Evolutionary conservation across 305 asterid genomes (phyloP), one percentile per base, ranked within the genome.

Genomic region (Solanum hybrid): DNA sequence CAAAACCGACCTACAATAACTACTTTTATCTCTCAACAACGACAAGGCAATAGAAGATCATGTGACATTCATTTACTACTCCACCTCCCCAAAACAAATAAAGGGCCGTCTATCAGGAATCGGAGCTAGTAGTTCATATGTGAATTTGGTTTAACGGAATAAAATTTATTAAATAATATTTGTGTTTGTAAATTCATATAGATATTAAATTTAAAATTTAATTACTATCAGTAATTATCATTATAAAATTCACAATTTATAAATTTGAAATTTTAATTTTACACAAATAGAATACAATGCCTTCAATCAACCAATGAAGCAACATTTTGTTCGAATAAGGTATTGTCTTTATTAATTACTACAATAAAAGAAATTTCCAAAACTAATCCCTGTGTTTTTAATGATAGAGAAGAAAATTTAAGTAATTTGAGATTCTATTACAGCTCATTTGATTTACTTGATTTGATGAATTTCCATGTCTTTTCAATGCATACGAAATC

Each of bases 61-160:
- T 82, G 71, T 40, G 87, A 78, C 71, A 8, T 82, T 28, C 71
- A 82, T 82, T 40, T 26, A 82, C 87, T 40, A 80, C 86, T 80
- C 6, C 57, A 22, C 33, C 31, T 36, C 37, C n/a, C 80, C 6
- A 31, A 71, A 67, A 4, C 16, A 67, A 67, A 67, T 18, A 61
- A 61, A 18, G n/a, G 22, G 64, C 7, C 0, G 57, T 4, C 0
- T 12, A 14, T 46, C 3, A 2, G 42, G 0, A 8, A 1, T 51
- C 11, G 67, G 1, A 57, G n/a, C 10, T 57, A 57, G n/a, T 57
- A 57, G 1, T 6, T 6, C 1, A 1, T 6, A 57, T 57, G 24
- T 57, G 24, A 16, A 18, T 57, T 57, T 51, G 1, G 0, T 51
- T 16, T 51, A 6, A 51, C 0, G 3, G 33, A 31, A 31, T 31